phyloP scores from a whole-genome alignment of 495 filamentous ascomycete genomes.

The Aspergillus bridgeri region DNA sequence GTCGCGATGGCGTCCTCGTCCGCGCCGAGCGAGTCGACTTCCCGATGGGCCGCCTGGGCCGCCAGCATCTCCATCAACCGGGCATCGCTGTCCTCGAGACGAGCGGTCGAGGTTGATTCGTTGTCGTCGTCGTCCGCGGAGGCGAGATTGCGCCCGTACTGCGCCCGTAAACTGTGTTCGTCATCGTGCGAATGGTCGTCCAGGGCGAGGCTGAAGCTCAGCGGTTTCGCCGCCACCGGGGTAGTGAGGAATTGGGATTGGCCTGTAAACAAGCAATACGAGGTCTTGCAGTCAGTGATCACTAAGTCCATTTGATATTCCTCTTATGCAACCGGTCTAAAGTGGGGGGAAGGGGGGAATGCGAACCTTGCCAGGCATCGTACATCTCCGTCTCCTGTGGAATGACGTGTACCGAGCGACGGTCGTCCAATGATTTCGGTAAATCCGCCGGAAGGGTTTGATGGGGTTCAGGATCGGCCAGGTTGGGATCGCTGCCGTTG shows the following conservation, averaged over 20 bases:
- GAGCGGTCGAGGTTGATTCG: conserved; percentile 55
- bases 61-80: conserved; percentile 94
- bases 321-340: conserved; percentile 1
- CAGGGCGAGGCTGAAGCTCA: conserved; percentile 79
- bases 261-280: conserved; percentile 46
- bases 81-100: conserved; percentile 76
- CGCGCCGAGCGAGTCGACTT: conserved; percentile 63
- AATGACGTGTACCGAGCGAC: conserved; percentile 59
- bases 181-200: conserved; percentile 59
- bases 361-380: conserved; percentile 94
- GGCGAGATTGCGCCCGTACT: conserved; percentile 33
- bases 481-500: conserved; percentile 15
- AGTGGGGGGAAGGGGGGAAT: conserved; percentile 4
- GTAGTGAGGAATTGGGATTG: conserved; percentile 91
- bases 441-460: conserved; percentile 77
- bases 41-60: conserved; percentile 79
- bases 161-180: conserved; percentile 37
- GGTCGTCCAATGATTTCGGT: conserved; percentile 86
- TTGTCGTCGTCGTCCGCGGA: conserved; percentile 56
- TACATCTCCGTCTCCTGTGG: conserved; percentile 88
- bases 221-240: conserved; percentile 75
- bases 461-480: conserved; percentile 19
- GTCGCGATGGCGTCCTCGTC: conserved; percentile 76
- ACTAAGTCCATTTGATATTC: background rate
- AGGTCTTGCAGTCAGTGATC: background rate